Conservation (phyloP, 768 basidiomycete species). For the Leccinum ochraceum region DNA sequence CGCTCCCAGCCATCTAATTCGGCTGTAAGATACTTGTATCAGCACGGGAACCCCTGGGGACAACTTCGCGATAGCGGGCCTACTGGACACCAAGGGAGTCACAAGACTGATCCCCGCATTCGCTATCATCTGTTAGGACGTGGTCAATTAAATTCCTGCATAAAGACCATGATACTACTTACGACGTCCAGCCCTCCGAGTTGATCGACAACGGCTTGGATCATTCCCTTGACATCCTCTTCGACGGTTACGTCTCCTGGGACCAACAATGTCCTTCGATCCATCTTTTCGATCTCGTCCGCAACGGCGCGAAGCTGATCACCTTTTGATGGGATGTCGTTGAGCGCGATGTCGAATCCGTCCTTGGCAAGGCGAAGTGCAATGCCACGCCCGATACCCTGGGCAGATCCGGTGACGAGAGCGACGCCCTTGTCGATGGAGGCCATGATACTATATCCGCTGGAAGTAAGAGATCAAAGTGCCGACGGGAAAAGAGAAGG, state of each 20-base stretch:
- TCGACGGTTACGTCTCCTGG: slow-evolving; percentile 13
- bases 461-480: not conserved
- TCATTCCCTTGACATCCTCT: slow-evolving; percentile 5
- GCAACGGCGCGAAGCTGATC: slow-evolving; percentile 8
- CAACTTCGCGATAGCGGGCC: not conserved
- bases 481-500: not conserved
- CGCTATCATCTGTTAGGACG: slow-evolving; percentile 13
- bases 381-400: slow-evolving; percentile 26
- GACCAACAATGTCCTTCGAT: slow-evolving; percentile 14
- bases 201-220: not conserved
- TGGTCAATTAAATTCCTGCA: not conserved
- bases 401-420: slow-evolving; percentile 31
- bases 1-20: not conserved
- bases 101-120: slow-evolving; percentile 6
- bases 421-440: slow-evolving; percentile 22
- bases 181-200: slow-evolving; percentile 9
- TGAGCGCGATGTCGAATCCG: slow-evolving; percentile 29
- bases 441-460: not conserved
- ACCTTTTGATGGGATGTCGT: slow-evolving; percentile 25
- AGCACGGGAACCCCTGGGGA: not conserved
- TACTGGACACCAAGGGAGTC: not conserved
- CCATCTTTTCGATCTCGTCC: slow-evolving; percentile 5
- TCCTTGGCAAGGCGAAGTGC: slow-evolving; percentile 19
- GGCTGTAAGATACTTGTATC: not conserved
- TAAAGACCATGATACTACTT: not conserved